Conservation (phyloP, 257 asterid genomes). For the Dorcoceras hygrometricum region DNA sequence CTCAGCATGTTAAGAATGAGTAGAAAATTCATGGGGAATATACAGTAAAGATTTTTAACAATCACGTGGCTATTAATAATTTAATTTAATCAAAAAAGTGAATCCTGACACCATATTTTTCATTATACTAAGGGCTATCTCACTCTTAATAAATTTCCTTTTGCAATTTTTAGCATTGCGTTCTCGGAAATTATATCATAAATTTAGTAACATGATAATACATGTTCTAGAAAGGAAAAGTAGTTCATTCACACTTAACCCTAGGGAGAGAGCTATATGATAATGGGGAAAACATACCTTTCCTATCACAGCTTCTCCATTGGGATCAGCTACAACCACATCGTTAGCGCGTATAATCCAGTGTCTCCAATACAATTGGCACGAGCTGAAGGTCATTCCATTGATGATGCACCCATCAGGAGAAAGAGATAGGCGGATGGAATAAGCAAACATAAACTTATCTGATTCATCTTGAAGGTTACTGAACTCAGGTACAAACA, state of each 20-base stretch:
- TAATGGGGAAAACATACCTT: constrained; percentile 44
- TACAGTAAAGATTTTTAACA: no score
- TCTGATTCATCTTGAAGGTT: constrained; percentile 50
- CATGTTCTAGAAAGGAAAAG: neutral
- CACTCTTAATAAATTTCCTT: neutral
- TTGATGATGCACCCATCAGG: constrained; percentile 69
- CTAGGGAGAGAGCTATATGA: constrained; percentile 6
- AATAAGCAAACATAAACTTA: constrained; percentile 66
- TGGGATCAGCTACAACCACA: constrained; percentile 44
- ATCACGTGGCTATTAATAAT: neutral
- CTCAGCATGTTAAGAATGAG: neutral
- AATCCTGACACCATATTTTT: neutral
- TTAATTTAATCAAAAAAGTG: no score
- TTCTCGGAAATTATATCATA: neutral
- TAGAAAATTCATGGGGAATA: neutral
- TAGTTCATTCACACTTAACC: neutral
- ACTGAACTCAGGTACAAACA: constrained; percentile 74
- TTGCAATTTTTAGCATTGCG: neutral
- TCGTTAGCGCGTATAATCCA: constrained; percentile 69
- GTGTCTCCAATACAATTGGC: constrained; percentile 83
- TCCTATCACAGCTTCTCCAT: constrained; percentile 92
- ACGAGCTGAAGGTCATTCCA: constrained; percentile 58
- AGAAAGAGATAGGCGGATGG: constrained; percentile 75
- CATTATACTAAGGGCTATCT: neutral
- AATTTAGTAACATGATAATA: neutral